Evolutionary conservation across 2,329 filamentous ascomycete genomes (phyloP), one percentile per base, ranked within the genome.

Genomic region (Paraphoma sp.): DNA sequence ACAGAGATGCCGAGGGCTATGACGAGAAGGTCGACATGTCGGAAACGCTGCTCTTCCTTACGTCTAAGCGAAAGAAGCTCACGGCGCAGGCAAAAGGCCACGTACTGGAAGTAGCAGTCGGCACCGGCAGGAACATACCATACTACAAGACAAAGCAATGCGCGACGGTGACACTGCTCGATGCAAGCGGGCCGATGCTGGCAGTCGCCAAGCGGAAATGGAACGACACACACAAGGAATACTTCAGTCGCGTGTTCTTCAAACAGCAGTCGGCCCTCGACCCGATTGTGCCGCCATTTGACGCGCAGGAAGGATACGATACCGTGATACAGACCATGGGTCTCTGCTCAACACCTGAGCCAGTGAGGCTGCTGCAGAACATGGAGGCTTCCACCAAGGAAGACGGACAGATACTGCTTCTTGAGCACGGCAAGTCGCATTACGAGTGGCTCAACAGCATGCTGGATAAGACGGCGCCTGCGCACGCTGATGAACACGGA

Each of bases 281-380:
- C 8, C 69, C 73, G 8, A 80, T 82, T 63, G 76, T 76, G 7
- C 72, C 76, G 8, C 77, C 79, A 7, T 80, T 78, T 29, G 72
- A 64, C 36, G 70, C 75, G 11, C 71, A 72, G 41, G 76, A 77
- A 31, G 76, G 76, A 23, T 83, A 81, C 65, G 80, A 82, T 53
- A 82, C 80, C 1, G 79, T 83, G 40, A 68, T 83, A 45, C 81
- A 83, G 66, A 82, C 81, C 3, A 82, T 83, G 80, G 81, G 81
- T 6, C 69, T 83, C 7, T 83, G 81, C 70, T 82, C 79, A 36
- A 83, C 80, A 28, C 69, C 76, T 6, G 72, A 78, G 47, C 81
- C 81, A 2, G 76, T 76, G 33, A 70, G 72, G 54, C 68, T 83
- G 44, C 69, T 83, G 23, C 70, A 71, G 61, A 82, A 80, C 57